phyloP scores from a whole-genome alignment of 306 rosid genomes.

The Medicago lupulina region DNA sequence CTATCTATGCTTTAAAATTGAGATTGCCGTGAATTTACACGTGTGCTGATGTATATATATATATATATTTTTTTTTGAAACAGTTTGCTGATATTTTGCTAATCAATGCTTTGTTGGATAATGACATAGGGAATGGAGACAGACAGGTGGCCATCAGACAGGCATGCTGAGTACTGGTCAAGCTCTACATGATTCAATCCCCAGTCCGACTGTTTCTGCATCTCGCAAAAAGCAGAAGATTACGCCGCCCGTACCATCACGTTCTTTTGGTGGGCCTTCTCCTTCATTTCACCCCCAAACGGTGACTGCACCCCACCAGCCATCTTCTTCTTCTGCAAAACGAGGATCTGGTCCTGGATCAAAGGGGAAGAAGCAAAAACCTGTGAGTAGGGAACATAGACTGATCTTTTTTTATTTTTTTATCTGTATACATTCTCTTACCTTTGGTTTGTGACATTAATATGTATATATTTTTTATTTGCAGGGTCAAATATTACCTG shows the following conservation, averaged over 20 bases:
- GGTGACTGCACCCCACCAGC: conserved; percentile 73
- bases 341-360: conserved; percentile 79
- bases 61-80: too few relatives aligned
- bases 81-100: conserved; percentile 40
- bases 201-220: conserved; percentile 89
- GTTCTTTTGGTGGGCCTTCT: conserved; percentile 82
- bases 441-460: conserved; percentile 26
- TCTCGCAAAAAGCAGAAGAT: conserved; percentile 89
- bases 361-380: conserved; percentile 85
- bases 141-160: conserved; percentile 77
- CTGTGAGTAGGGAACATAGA: conserved; percentile 61
- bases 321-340: conserved; percentile 81
- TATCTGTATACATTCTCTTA: conserved; percentile 9
- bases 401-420: not conserved
- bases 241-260: conserved; percentile 69
- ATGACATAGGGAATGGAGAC: conserved; percentile 91
- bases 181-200: conserved; percentile 76
- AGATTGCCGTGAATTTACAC: conserved; percentile 37
- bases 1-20: conserved; percentile 26
- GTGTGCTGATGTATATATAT: too few relatives aligned
- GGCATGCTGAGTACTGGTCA: conserved; percentile 65
- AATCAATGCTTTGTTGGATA: conserved; percentile 47
- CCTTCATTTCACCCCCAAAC: conserved; percentile 75
- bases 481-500: conserved; percentile 61
- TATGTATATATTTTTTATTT: conserved; percentile 33